Evolutionary conservation across 2,329 filamentous ascomycete species (phyloP).

Genomic region (Fusarium begoniae): DNA sequence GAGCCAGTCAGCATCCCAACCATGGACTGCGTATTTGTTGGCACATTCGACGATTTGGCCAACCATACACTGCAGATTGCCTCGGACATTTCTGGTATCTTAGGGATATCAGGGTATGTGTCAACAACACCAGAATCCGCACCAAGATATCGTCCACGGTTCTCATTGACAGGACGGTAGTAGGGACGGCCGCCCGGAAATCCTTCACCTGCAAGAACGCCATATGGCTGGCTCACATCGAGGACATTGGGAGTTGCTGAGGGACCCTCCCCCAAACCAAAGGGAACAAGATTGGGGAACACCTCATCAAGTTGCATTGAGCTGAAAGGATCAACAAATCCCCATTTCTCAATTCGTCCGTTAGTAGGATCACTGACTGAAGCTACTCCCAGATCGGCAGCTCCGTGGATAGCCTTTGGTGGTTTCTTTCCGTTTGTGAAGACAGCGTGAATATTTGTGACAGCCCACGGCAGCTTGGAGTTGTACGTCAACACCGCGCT

Average conservation of each 20-base stretch:
- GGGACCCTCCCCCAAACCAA: conserved; percentile 81
- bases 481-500: conserved; percentile 85
- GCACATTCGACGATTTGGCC: conserved; percentile 80
- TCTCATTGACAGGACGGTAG: conserved; percentile 78
- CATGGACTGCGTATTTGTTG: conserved; percentile 77
- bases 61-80: conserved; percentile 87
- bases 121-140: conserved; percentile 68
- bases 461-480: conserved; percentile 80
- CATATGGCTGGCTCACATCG: conserved; percentile 88
- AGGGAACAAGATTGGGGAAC: conserved; percentile 76
- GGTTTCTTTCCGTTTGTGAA: conserved; percentile 78
- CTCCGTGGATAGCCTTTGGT: conserved; percentile 84
- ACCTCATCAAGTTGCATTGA: conserved; percentile 82
- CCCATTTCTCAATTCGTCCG: conserved; percentile 84
- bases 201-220: conserved; percentile 85
- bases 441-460: conserved; percentile 81
- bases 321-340: conserved; percentile 76
- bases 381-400: conserved; percentile 79
- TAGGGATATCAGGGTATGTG: conserved; percentile 78
- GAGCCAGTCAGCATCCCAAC: conserved; percentile 86
- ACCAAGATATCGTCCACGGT: conserved; percentile 78
- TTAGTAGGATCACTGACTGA: conserved; percentile 81
- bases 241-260: conserved; percentile 85
- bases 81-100: conserved; percentile 74
- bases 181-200: conserved; percentile 84